Evolutionary conservation across 257 asterid species (phyloP), one percentile per base, ranked within the genome.

Genomic region (Solanum medicagineum): DNA sequence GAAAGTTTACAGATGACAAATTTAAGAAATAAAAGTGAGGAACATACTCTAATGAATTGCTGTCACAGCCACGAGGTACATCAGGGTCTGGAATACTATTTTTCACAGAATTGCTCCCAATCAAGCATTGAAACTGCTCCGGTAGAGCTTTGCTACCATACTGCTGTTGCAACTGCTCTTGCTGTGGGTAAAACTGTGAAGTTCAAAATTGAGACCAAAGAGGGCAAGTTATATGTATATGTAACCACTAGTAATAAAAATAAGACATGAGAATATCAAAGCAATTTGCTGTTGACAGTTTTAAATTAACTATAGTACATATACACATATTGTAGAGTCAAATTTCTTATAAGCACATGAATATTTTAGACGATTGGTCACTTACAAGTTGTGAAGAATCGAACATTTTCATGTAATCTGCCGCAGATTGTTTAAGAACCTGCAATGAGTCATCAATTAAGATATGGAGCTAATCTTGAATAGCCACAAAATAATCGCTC

Each of bases 31-130:
- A 86, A 69, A 80, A 22, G 68, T 69, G 82, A 82, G 77, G 87
- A 89, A 75, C 97, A 69, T 95, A 97, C 99, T 97, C 98, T 71
- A 92, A 42, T 29, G 98, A 96, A 89, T 91, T 93, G 84, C 88
- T 88, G 90, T 96, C 91, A 84, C 99, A 96, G 83, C 98, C 95
- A 59, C 85, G 89, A 62, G 98, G 98, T 84, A 96, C 93, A 93
- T 95, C 98, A 83, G 98, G 98, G 88, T 96, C 97, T 5, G 95
- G 95, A 79, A 94, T 71, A 69, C 87, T 87, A 89, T 95, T 94
- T 88, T 84, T 92, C 90, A 93, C 93, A 26, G 90, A 83, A 54
- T 84, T 91, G 90, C 91, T 95, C 93, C 91, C 91, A 89, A 93
- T 92, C 77, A 87, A 85, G 88, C 88, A 89, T 80, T 89, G 90